Evolutionary conservation across 2,329 filamentous ascomycete species (phyloP), one percentile per base, ranked within the genome.

Genomic region (Penicillium rolfsii): DNA sequence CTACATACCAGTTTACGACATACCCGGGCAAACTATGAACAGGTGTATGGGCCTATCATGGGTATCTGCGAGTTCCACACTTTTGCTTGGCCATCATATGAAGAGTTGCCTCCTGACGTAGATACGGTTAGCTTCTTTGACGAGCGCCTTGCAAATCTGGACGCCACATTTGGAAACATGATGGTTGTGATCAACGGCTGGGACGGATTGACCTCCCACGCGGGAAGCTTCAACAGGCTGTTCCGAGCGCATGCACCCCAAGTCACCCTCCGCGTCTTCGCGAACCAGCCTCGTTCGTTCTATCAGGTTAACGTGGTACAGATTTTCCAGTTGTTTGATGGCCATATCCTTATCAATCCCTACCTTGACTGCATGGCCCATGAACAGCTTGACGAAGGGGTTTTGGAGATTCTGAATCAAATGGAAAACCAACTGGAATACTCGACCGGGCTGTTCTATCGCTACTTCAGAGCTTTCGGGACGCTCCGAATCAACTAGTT

Each of bases 171-270:
- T 7, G 19, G 5, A 14, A 26, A 5, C 30, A 46, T 55, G 53
- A 46, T 55, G 41, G 30, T 55, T 8, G 53, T 55, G 8, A 11
- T 55, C 6, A 55, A 55, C 30, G 53, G 53, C 28, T 55, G 53
- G 53, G 40, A 55, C 41, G 28, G 53, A 14, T 22, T 55, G 41
- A 55, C 53, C 19, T 33, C 53, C 5, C 1, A 48, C 11, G 30
- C 6, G 28, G 14, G 16, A 11, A 35, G 6, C n/a, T 55, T 55
- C 30, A 55, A 14, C 6, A 55, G 16, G 11, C 6, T 55, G 19
- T 55, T 55, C 19, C 24, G 53, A 24, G 16, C n/a, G n/a, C 19
- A 46, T n/a, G 53, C 53, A 5, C 22, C 53, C n/a, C 53, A 14
- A 16, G 38, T 55, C 28, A 55, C 53, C 11, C 5, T 55, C 11